Evolutionary conservation across 805 yeast genomes (phyloP), one percentile per base, ranked within the genome.

Genomic region (Cyberlindnera petersonii): DNA sequence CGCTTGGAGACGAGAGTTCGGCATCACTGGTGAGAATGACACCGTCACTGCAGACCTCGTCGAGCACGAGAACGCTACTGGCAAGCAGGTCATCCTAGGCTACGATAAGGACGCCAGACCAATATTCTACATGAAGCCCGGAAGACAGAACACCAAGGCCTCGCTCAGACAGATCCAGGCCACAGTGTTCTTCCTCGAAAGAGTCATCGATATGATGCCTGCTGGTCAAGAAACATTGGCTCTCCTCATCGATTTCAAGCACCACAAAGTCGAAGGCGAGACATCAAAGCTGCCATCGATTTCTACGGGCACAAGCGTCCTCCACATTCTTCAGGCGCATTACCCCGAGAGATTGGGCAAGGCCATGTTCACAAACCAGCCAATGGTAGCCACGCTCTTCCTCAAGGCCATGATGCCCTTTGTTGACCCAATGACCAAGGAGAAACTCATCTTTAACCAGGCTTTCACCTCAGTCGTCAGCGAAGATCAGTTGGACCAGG

Each of bases 291-390:
- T 86, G 35, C 97, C 98, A 9, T 85, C 95, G 1, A 68, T 89
- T 26, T 73, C 84, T 32, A 82, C 79, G 10, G 96, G 96, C 24
- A 80, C 86, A 53, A 95, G 86, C 63, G 97, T 89, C 20, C 70
- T 93, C 49, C 86, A 83, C 61, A 91, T 93, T 59, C 69, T 91
- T 52, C 98, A 91, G 65, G 87, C 94, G 9, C 98, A 91, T 62
- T 91, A 91, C 59, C 98, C 98, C 3, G 98, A 91, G 61, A 75
- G 98, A 52, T 71, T 91, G 41, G 98, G 98, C 26, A 82, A 80
- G 56, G 97, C 96, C 0, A 69, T 88, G 38, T 71, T 91, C 23
- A 85, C 94, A 38, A 91, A 91, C 61, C 86, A 91, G 48, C 97
- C 97, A 6, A 82, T 91, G 74, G 65, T 88, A 36, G 97, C 88